Evolutionary conservation across 2,329 filamentous ascomycete species (phyloP).

Genomic region (Chalara sp.): DNA sequence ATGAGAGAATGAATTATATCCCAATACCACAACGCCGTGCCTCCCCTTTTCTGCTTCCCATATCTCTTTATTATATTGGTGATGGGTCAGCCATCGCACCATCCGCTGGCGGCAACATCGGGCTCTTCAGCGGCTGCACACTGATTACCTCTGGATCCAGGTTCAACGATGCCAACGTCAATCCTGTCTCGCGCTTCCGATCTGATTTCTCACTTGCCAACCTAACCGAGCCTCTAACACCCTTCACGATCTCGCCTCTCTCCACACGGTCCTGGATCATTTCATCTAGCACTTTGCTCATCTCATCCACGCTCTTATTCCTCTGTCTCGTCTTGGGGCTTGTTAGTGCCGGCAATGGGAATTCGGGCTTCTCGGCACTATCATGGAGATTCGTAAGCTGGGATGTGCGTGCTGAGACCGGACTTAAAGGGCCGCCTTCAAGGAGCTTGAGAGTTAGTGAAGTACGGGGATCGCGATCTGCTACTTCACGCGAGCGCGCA

Average conservation of each 20-base stretch:
- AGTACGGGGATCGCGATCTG: constrained; percentile 44
- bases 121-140: no score
- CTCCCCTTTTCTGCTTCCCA: no score
- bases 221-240: constrained; percentile 59
- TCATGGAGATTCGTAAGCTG: constrained; percentile 14
- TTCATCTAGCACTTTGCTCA: constrained; percentile 88
- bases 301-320: constrained; percentile 74
- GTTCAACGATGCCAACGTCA: no score
- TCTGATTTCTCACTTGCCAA: constrained; percentile 37
- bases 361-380: constrained; percentile 13
- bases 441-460: constrained; percentile 10
- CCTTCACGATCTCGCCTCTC: constrained; percentile 62
- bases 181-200: no score
- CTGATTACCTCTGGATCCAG: no score
- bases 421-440: constrained; percentile 22
- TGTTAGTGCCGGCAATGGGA: constrained; percentile 10
- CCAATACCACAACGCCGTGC: no score
- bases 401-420: constrained; percentile 23
- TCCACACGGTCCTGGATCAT: constrained; percentile 92
- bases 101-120: no score
- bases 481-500: constrained; percentile 76
- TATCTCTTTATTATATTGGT: no score
- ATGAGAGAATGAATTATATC: no score
- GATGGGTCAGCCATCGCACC: no score
- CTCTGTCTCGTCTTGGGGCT: constrained; percentile 21